Percentiles rank a stretch among this genome's conserved stretches.
Evolutionary conservation across 176 grass and related monocot genomes (phyloP).

Genomic region (Bromus sterilis): DNA sequence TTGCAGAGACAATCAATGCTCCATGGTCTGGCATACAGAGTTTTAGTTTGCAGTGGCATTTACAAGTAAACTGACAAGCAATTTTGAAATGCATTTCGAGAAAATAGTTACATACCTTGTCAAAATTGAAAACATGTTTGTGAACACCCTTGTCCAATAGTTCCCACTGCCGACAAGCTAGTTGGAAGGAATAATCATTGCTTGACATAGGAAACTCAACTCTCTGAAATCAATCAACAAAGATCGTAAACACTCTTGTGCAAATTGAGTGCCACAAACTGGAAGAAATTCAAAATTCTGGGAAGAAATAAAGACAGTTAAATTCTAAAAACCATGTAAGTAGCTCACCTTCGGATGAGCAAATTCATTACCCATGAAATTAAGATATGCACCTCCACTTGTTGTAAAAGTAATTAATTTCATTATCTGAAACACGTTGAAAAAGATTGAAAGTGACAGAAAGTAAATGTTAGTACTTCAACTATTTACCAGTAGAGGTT

Average conservation of each 20-base stretch:
- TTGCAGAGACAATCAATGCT: neutral
- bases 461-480: neutral
- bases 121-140: constrained; percentile 65
- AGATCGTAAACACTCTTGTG: neutral
- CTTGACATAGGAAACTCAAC: constrained; percentile 93
- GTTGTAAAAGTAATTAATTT: constrained; percentile 93
- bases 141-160: constrained; percentile 68
- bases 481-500: neutral
- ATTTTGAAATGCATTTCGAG: neutral
- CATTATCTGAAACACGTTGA: constrained; percentile 63
- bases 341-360: constrained; percentile 78
- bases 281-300: neutral
- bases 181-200: constrained; percentile 70
- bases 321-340: constrained; percentile 2
- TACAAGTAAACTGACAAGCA: neutral
- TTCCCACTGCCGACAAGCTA: constrained; percentile 81
- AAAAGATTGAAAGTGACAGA: neutral
- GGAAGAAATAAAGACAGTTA: constrained; percentile 3
- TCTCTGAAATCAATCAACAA: constrained; percentile 46
- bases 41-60: neutral
- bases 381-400: constrained; percentile 67
- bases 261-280: constrained; percentile 5
- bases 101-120: constrained; percentile 48
- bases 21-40: neutral
- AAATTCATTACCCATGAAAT: constrained; percentile 99